phyloP scores from a whole-genome alignment of 2,329 filamentous ascomycete genomes.

The Didymella lethalis region DNA sequence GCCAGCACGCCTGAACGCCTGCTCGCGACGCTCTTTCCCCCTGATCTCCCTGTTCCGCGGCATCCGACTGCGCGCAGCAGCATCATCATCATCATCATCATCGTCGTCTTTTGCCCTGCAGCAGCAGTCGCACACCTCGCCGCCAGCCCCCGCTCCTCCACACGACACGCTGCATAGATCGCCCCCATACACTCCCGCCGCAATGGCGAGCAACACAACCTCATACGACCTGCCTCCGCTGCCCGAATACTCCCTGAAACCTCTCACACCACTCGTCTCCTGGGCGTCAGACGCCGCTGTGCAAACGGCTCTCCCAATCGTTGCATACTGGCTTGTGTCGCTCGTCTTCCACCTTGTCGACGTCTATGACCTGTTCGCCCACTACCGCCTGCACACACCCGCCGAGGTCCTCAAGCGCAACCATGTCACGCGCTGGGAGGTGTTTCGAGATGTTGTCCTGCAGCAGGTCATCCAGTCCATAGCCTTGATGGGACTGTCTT shows the following conservation, averaged over 20 bases:
- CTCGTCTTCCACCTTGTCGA: slow-evolving; percentile 89
- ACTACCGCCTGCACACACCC: slow-evolving; percentile 94
- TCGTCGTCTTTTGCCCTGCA: slow-evolving; percentile 12
- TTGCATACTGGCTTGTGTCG: slow-evolving; percentile 89
- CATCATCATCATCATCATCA: background rate
- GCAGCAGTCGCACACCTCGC: slow-evolving; percentile 8
- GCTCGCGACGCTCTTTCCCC: slow-evolving; percentile 31
- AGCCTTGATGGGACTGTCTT: slow-evolving; percentile 71
- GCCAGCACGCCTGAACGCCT: slow-evolving; percentile 9
- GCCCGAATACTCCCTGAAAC: slow-evolving; percentile 77
- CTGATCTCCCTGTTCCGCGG: slow-evolving; percentile 39
- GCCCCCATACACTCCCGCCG: slow-evolving; percentile 19
- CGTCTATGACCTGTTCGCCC: slow-evolving; percentile 81
- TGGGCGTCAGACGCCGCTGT: slow-evolving; percentile 84
- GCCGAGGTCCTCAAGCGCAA: slow-evolving; percentile 89
- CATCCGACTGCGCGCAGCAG: slow-evolving; percentile 29
- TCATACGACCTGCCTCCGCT: slow-evolving; percentile 79
- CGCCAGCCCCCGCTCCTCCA: background rate
- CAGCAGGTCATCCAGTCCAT: slow-evolving; percentile 90
- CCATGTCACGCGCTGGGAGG: slow-evolving; percentile 82
- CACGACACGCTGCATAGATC: slow-evolving; percentile 8
- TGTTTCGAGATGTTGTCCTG: slow-evolving; percentile 87
- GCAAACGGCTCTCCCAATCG: slow-evolving; percentile 75
- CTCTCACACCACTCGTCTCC: slow-evolving; percentile 74
- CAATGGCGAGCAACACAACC: slow-evolving; percentile 51